Evolutionary conservation across 73 alveolate species (phyloP), one percentile per base, ranked within the genome.

Genomic region (Effrenium voratum): DNA sequence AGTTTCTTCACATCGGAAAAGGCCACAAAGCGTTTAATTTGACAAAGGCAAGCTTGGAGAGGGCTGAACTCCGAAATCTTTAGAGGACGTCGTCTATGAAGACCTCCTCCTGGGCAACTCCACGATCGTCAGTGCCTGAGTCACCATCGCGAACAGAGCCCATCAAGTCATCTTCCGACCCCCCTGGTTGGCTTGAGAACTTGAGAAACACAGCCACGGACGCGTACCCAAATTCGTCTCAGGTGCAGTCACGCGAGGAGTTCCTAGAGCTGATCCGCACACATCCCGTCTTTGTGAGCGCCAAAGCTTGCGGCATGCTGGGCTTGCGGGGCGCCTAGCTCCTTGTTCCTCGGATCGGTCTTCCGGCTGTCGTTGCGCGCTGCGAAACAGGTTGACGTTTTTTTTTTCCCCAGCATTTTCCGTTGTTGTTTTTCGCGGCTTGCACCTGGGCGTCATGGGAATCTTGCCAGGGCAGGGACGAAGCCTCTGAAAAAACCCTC

Each of bases 161-260:
- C 10, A 0, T 0, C 15, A 6, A 68, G 19, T 34, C 38, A 32
- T n/a, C 26, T 68, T 68, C 47, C 41, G 26, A 3, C 26, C 19
- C 19, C 44, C 19, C 45, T 12, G 43, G 15, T 26, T 15, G 34
- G 8, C 40, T 32, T 32, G 16, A 30, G 26, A 32, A 66, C 8
- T 32, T 32, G 13, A 8, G 19, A 10, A 28, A 68, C 80, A 68
- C 24, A 68, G 22, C 47, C 26, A 19, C 45, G 32, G 22, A 4
- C 24, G 43, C 1, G 38, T 34, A 15, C 43, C 34, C 40, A 26
- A 26, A 19, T 66, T 32, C 43, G 16, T 66, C 19, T 52, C 50
- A 90, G 97, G 97, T 90, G 73, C 97, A 90, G 45, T 90, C 97
- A 8, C 86, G 97, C 28, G 97, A 52, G 52, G 97, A 90, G 73